A percentile compares a stretch with the other conserved stretches of the same genome.
These are phyloP conservation scores for Fusarium mangiferae DNA, from an alignment of 2,329 filamentous ascomycete genomes.

Conservation along the genomic window DNA sequence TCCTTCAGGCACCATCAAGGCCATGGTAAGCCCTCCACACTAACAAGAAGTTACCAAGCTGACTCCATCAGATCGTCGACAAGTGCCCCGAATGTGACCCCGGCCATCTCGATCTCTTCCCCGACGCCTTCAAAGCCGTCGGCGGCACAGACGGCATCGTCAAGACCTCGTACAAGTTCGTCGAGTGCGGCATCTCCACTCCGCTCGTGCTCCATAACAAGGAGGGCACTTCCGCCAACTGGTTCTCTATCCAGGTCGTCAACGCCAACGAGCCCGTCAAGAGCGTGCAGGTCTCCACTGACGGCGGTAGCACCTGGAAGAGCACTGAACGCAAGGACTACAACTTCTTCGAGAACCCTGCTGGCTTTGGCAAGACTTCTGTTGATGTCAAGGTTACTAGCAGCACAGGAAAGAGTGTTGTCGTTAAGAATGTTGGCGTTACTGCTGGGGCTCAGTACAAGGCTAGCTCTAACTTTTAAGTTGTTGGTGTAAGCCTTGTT, in stretches of 20 bases:
- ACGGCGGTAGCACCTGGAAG: conserved; percentile 69
- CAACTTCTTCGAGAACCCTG: conserved; percentile 70
- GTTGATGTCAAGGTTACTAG: conserved; percentile 68
- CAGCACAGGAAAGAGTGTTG: conserved; percentile 59
- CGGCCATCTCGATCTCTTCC: conserved; percentile 58
- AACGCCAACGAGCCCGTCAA: conserved; percentile 68
- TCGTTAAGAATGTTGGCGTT: conserved; percentile 62
- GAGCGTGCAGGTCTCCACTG: conserved; percentile 68
- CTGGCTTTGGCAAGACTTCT: conserved; percentile 64
- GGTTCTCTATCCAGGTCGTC: conserved; percentile 66
- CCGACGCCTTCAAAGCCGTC: conserved; percentile 53
- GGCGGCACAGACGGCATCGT: conserved; percentile 52
- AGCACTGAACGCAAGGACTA: conserved; percentile 63
- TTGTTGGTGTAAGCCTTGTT: not conserved
- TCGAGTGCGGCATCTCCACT: conserved; percentile 54
- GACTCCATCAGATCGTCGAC: conserved; percentile 53
- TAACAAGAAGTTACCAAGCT: not conserved
- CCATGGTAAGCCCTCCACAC: conserved; percentile 62
- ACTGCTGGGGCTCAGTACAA: conserved; percentile 45
- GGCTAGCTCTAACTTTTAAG: conserved; percentile 48
- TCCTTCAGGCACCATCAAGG: conserved; percentile 66
- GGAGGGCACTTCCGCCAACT: conserved; percentile 55
- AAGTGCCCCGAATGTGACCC: conserved; percentile 55
- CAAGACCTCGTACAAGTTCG: conserved; percentile 49
- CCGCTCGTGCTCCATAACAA: conserved; percentile 58